Percentiles rank a stretch among this genome's conserved stretches.
These are phyloP conservation scores for Sutorius eximius DNA, from an alignment of 1,284 basidiomycete genomes.

Conservation along the genomic window DNA sequence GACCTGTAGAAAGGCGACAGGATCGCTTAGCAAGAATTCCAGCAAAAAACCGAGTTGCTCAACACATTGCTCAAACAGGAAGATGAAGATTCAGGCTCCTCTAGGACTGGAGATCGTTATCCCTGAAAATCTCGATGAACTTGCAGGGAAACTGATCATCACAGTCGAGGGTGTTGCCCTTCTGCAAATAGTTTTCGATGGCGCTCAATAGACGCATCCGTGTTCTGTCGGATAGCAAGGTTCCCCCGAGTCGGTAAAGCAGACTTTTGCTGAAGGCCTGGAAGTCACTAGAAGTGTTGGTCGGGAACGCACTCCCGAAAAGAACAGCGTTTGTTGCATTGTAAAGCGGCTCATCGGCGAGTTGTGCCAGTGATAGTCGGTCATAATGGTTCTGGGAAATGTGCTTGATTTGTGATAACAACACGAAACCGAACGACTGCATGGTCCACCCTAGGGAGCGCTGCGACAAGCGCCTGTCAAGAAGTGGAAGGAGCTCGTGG, in stretches of 20 bases:
- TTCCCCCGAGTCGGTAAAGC: conserved; percentile 19
- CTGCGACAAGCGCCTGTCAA: conserved; percentile 21
- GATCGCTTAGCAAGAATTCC: conserved; percentile 19
- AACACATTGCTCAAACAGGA: conserved; percentile 29
- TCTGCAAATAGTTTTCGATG: conserved; percentile 16
- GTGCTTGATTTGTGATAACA: conserved; percentile 14
- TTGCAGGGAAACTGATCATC: conserved; percentile 9
- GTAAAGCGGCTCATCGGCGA: conserved; percentile 23
- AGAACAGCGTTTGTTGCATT: conserved; percentile 17
- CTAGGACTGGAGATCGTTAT: conserved; percentile 20
- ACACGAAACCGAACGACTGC: conserved; percentile 9
- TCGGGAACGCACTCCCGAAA: conserved; percentile 21
- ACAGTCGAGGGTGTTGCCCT: conserved; percentile 1
- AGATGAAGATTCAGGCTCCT: conserved; percentile 21
- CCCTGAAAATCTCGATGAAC: conserved; percentile 18
- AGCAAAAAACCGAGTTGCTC: conserved; percentile 22
- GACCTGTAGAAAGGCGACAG: conserved; percentile 11
- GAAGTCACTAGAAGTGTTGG: conserved; percentile 24
- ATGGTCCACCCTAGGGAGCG: conserved; percentile 15
- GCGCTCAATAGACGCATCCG: conserved; percentile 8
- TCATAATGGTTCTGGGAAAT: background rate
- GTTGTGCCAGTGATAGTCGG: conserved; percentile 11
- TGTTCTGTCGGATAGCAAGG: conserved; percentile 20
- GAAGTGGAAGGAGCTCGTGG: conserved; percentile 19
- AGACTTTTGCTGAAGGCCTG: conserved; percentile 20